A percentile compares a stretch with the other conserved stretches of the same genome.
phyloP scores from a whole-genome alignment of 257 asterid species.

The Rehmannia glutinosa region DNA sequence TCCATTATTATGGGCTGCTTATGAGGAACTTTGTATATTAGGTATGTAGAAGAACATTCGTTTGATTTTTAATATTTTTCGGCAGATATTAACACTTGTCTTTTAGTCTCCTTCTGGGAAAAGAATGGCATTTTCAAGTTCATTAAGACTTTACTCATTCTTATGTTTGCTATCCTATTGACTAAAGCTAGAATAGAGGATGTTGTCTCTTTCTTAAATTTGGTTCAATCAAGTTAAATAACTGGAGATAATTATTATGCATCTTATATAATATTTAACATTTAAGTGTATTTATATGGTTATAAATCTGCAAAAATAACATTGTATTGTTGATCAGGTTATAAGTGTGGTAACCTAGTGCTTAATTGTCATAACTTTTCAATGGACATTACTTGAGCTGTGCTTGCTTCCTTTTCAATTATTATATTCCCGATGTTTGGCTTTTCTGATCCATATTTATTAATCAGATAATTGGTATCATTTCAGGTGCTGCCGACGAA shows the following conservation, averaged over 20 bases:
- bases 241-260: too few relatives aligned
- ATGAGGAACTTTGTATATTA: conserved; percentile 90
- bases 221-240: too few relatives aligned
- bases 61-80: not conserved
- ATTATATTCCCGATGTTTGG: conserved; percentile 9
- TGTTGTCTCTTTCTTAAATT: not conserved
- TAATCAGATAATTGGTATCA: conserved; percentile 10
- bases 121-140: conserved; percentile 11
- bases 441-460: conserved; percentile 11
- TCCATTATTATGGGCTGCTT: conserved; percentile 95
- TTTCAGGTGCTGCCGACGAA: conserved; percentile 91
- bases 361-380: not conserved
- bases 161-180: not conserved
- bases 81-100: not conserved
- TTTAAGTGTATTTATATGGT: too few relatives aligned
- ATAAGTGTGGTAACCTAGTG: not conserved
- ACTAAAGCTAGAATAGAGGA: not conserved
- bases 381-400: not conserved
- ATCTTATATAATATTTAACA: too few relatives aligned
- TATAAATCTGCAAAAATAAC: too few relatives aligned
- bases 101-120: not conserved
- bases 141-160: not conserved
- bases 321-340: not conserved
- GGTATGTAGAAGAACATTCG: conserved; percentile 38
- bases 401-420: not conserved